phyloP scores from a whole-genome alignment of 2,329 filamentous ascomycete genomes.

The Eutypella sp. region DNA sequence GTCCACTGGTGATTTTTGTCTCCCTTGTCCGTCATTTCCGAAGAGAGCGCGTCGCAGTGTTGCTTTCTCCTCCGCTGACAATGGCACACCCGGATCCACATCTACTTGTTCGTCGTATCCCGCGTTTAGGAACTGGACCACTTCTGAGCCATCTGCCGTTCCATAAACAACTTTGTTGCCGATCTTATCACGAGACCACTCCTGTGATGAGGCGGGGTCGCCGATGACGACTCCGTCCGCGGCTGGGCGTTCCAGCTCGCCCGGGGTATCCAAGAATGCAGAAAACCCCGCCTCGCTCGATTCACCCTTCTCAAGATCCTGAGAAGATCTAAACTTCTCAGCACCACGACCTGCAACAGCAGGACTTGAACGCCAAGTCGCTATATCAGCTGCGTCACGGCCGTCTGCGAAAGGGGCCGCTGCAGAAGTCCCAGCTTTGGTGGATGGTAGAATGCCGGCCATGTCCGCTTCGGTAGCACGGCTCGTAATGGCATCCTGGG shows the following conservation, averaged over 20 bases:
- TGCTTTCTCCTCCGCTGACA: constrained; percentile 14
- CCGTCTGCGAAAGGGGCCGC: neutral
- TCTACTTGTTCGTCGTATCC: constrained; percentile 14
- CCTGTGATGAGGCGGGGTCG: neutral
- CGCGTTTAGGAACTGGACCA: constrained; percentile 21
- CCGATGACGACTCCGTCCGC: neutral
- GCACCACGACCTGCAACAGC: neutral
- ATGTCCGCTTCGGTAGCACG: constrained; percentile 4
- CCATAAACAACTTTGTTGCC: constrained; percentile 1
- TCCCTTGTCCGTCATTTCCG: constrained; percentile 3
- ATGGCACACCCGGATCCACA: constrained; percentile 9
- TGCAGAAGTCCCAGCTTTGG: constrained; percentile 18
- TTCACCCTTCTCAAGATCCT: constrained; percentile 22
- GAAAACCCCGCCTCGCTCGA: constrained; percentile 32
- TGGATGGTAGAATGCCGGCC: constrained; percentile 7
- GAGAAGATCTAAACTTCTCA: constrained; percentile 23
- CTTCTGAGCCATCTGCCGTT: constrained; percentile 21
- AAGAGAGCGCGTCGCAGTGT: constrained; percentile 23
- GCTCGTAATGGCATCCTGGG: constrained; percentile 8
- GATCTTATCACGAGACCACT: neutral
- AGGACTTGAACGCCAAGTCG: constrained; percentile 7
- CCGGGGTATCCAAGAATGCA: constrained; percentile 28
- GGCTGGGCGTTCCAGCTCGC: constrained; percentile 9
- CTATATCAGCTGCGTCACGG: constrained; percentile 13
- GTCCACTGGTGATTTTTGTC: neutral